Evolutionary conservation across 139 green algal species (phyloP).

Genomic region (Auxenochlorella pyrenoidosa): DNA sequence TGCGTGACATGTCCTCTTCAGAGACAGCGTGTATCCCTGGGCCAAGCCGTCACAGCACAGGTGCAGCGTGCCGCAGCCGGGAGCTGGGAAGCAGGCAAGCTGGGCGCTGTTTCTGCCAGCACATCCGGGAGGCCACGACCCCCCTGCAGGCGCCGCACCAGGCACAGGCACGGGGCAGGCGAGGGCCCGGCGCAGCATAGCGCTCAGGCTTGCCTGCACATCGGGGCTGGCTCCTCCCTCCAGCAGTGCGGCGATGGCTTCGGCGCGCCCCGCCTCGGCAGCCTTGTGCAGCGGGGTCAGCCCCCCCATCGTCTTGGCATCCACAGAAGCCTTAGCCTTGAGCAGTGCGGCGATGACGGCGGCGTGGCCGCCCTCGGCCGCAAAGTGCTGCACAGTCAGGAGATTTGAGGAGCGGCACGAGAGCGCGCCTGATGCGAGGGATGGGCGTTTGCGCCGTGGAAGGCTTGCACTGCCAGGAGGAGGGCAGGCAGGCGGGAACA

Average conservation of each 20-base stretch:
- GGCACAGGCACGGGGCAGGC: no score
- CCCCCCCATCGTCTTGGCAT: conserved; percentile 6
- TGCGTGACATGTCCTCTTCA: no score
- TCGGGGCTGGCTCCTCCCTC: not conserved
- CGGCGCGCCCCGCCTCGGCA: not conserved
- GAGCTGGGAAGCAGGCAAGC: no score
- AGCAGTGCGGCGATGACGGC: not conserved
- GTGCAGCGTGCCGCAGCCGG: not conserved
- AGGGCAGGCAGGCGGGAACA: not conserved
- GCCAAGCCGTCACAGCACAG: not conserved
- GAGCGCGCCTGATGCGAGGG: no score
- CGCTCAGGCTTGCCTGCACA: not conserved
- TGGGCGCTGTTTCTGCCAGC: not conserved
- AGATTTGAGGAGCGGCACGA: not conserved
- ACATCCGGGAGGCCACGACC: no score
- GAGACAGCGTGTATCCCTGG: no score
- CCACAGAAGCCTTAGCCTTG: not conserved
- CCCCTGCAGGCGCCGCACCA: no score
- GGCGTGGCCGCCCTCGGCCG: conserved; percentile 2
- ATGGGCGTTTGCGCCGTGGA: no score
- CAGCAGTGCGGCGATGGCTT: not conserved
- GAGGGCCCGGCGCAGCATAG: no score
- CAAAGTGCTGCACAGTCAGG: not conserved
- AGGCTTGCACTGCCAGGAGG: not conserved
- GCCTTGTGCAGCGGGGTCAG: conserved; percentile 21